Percentiles rank a stretch among this genome's conserved stretches.
These are phyloP conservation scores for Fusarium sp. DNA, from an alignment of 2,329 filamentous ascomycete species.

Conservation along the genomic window DNA sequence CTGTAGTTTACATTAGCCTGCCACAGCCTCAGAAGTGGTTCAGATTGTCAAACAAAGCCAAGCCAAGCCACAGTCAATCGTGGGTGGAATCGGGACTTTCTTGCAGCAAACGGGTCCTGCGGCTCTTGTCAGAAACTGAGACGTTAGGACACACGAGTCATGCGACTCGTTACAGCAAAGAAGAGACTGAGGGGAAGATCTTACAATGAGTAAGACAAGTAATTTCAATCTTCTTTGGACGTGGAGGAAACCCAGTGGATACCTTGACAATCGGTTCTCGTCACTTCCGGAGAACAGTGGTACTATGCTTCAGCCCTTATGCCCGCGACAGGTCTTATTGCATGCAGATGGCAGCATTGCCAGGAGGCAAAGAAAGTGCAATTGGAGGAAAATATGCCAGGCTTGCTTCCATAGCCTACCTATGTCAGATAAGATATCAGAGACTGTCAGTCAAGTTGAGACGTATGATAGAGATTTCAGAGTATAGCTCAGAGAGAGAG, in stretches of 20 bases:
- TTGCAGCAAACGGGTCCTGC: constrained; percentile 10
- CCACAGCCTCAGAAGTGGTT: constrained; percentile 22
- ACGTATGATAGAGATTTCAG: neutral
- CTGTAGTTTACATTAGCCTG: constrained; percentile 9
- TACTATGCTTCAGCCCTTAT: neutral
- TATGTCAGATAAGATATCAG: constrained; percentile 11
- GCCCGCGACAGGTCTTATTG: constrained; percentile 19
- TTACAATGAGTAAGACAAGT: neutral
- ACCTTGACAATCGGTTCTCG: neutral
- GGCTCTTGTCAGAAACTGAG: constrained; percentile 9
- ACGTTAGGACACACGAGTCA: constrained; percentile 21
- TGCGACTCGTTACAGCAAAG: neutral
- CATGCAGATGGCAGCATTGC: neutral
- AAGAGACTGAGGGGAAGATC: neutral
- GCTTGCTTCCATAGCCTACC: neutral
- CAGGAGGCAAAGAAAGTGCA: neutral
- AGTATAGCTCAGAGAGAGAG: neutral
- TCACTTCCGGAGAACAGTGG: neutral
- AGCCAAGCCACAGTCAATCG: constrained; percentile 18
- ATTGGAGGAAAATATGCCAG: constrained; percentile 1
- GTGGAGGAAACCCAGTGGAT: neutral
- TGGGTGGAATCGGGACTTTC: constrained; percentile 1
- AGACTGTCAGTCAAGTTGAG: neutral
- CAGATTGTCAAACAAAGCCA: constrained; percentile 17
- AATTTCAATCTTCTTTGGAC: neutral